These are phyloP conservation scores for Gossypium longicalyx DNA, from an alignment of 345 rosid species.

Conservation along the genomic window DNA sequence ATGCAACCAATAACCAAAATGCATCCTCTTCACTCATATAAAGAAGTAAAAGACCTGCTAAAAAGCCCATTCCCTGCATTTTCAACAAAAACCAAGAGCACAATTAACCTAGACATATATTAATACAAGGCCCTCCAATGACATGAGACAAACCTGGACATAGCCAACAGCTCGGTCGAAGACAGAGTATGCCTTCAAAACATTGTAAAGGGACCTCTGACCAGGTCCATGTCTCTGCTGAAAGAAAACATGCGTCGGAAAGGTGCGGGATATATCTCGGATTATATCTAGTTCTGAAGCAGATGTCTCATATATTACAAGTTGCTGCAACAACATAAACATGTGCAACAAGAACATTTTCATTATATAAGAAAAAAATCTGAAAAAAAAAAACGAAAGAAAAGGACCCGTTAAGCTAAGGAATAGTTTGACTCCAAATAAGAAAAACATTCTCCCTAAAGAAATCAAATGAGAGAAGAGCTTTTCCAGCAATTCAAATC, in stretches of 20 bases:
- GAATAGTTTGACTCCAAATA: neutral
- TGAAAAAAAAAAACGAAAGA: neutral
- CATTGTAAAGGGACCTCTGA: constrained; percentile 94
- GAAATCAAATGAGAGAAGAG: neutral
- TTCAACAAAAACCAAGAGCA: constrained; percentile 4
- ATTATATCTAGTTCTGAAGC: constrained; percentile 91
- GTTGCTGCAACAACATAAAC: constrained; percentile 54
- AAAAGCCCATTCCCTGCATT: constrained; percentile 91
- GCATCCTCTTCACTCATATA: constrained; percentile 99
- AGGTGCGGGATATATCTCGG: constrained; percentile 90
- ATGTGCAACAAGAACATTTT: neutral
- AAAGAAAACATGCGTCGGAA: constrained; percentile 94
- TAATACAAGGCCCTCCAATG: neutral
- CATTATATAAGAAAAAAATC: neutral
- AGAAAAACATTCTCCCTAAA: neutral
- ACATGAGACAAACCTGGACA: constrained; percentile 65
- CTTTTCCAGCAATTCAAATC: neutral
- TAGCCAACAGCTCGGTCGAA: constrained; percentile 94
- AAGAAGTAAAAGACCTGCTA: constrained; percentile 89
- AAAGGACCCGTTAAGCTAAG: neutral
- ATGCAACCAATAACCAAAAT: constrained; percentile 93
- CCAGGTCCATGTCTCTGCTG: constrained; percentile 99
- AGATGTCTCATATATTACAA: constrained; percentile 83
- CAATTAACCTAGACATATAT: neutral
- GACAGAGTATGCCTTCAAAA: constrained; percentile 93